Evolutionary conservation across 2,329 filamentous ascomycete species (phyloP), one percentile per base, ranked within the genome.

Genomic region (Cordyceps farinosa): DNA sequence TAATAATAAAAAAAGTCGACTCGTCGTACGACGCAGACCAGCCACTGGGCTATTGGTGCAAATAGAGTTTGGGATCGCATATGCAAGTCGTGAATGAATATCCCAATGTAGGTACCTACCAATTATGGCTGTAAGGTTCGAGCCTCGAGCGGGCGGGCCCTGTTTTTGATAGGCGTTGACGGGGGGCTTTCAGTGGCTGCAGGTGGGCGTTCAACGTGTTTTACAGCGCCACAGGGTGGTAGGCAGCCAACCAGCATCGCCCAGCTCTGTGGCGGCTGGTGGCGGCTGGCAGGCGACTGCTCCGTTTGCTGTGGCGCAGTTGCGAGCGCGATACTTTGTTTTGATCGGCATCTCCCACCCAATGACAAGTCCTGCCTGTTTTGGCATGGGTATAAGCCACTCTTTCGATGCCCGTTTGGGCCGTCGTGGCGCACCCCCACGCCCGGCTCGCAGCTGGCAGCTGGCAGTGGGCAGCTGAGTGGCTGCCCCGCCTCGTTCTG

Each of bases 41-140:
- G 38, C 36, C 27, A 45, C 36, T n/a, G 27, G 57, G 45, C 34
- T 51, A 50, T 34, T 32, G 7, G 45, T 44, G 17, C 17, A 60
- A 52, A 51, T 27, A 52, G 45, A 60, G 57, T 60, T 60, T 51
- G 34, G 38, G 27, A 32, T 42, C 29, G 36, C 45, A 52, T 52
- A 60, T 51, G 34, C 10, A 52, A 34, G 34, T 34, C 34, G 10
- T 40, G 3, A 3, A 40, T 40, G 38, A 40, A 15, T 15, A 40
- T 40, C 9, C 13, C 22, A 22, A 22, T 22, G 22, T 22, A 22
- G 22, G 22, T 22, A 40, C 38, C 38, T 40, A 15, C 38, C 38
- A 8, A 9, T 1, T 48, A 11, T 30, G 45, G 9, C 6, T 30
- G n/a, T 29, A 17, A 40, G 34, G 11, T 40, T 58, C 48, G 32